Evolutionary conservation across 192 early-diverging fungal species (phyloP), one percentile per base, ranked within the genome.

Genomic region (Umbelopsis isabellina): DNA sequence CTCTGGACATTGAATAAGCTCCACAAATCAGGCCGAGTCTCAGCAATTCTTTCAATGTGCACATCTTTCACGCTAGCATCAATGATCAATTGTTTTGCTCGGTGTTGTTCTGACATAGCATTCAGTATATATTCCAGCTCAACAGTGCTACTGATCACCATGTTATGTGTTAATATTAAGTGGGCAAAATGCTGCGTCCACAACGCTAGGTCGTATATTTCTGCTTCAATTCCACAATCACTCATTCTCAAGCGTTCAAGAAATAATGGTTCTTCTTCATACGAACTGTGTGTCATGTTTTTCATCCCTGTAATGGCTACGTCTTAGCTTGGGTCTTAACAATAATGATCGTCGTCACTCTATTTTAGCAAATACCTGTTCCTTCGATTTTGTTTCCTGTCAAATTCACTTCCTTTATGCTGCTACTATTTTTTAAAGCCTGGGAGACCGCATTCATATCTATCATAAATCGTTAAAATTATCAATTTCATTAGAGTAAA

Each of bases 11-110:
- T 2, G 13, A 61, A 35, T 16, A 25, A 4, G n/a, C 55, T 61
- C 25, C 55, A 61, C 13, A 61, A n/a, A 61, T 61, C 55, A 5
- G 55, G 55, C 18, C 55, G 21, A 13, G 55, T 61, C 18, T 61
- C 27, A n/a, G 55, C 27, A n/a, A 61, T 16, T 15, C 55, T 25
- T 1, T 61, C 55, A 11, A 61, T 13, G 7, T 35, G 13, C 18
- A 33, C 27, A 16, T 61, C 30, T 4, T 35, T 61, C 6, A 61
- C 7, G 13, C 55, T 61, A 13, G 55, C 25, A 35, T 61, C 55
- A 15, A 61, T 18, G 4, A n/a, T 35, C 4, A 61, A 7, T n/a
- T 61, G 1, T 25, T 61, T 25, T 0, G 13, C 37, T 35, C 10
- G 21, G 12, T 8, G 16, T 18, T 61, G 27, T 1, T 61, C 55